These are phyloP conservation scores for Euphrasia arctica DNA, from an alignment of 305 asterid species.

Conservation along the genomic window DNA sequence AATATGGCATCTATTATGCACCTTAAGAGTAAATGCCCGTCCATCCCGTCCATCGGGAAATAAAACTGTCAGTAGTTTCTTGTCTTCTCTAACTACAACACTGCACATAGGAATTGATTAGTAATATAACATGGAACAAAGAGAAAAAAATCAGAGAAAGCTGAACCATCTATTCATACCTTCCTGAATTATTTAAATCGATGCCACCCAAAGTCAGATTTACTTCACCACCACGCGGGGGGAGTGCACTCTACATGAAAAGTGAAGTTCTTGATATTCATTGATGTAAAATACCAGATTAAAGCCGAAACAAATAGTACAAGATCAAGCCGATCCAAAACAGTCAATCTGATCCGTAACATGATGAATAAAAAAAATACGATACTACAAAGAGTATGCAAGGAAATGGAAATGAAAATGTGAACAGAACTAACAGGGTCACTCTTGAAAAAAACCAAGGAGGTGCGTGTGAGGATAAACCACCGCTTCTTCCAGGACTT, in stretches of 20 bases:
- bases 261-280: constrained; percentile 24
- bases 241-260: constrained; percentile 76
- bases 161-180: constrained; percentile 41
- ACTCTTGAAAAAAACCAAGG: constrained; percentile 89
- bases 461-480: constrained; percentile 96
- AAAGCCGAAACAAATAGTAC: constrained; percentile 17
- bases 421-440: constrained; percentile 72
- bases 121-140: constrained; percentile 21
- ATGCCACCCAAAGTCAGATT: constrained; percentile 97
- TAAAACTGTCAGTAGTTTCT: constrained; percentile 86
- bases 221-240: constrained; percentile 97
- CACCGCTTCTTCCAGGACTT: constrained; percentile 97
- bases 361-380: constrained; percentile 10
- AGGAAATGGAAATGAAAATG: constrained; percentile 17
- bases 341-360: background rate
- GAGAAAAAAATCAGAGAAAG: constrained; percentile 8
- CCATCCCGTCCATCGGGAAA: constrained; percentile 99
- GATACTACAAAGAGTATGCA: constrained; percentile 15
- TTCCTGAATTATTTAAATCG: constrained; percentile 95
- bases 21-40: constrained; percentile 98
- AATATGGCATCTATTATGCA: constrained; percentile 30
- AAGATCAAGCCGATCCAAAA: constrained; percentile 19
- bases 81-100: constrained; percentile 99
- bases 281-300: constrained; percentile 23
- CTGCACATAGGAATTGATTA: constrained; percentile 42